A percentile compares a stretch with the other conserved stretches of the same genome.
These are phyloP conservation scores for Lactarius akahatsu DNA, from an alignment of 768 basidiomycete genomes.

Conservation along the genomic window DNA sequence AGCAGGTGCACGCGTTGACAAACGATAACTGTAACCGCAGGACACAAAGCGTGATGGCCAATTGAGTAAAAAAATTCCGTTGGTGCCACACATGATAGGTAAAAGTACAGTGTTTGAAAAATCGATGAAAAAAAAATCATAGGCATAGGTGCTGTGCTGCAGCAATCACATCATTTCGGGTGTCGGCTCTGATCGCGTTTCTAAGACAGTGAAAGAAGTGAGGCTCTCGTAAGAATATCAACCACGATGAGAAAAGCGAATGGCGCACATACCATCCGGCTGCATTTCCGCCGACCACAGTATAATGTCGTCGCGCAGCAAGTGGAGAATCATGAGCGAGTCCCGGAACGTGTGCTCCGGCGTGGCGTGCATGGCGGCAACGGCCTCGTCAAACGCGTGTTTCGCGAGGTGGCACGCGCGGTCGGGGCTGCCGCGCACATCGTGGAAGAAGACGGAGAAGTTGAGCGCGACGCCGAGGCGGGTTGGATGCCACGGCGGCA, in stretches of 20 bases:
- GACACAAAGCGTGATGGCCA: neutral
- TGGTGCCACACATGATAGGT: neutral
- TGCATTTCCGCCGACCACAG: conserved; percentile 80
- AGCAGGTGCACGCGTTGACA: neutral
- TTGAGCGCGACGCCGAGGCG: conserved; percentile 86
- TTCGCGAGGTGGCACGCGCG: conserved; percentile 87
- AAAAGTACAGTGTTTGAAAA: neutral
- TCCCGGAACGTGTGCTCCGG: conserved; percentile 61
- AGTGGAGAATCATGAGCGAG: conserved; percentile 80
- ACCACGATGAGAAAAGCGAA: neutral
- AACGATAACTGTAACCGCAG: neutral
- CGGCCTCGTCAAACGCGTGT: conserved; percentile 89
- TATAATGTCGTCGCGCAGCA: conserved; percentile 81
- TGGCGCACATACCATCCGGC: conserved; percentile 38
- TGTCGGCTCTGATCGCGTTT: conserved; percentile 8
- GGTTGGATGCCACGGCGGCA: conserved; percentile 81
- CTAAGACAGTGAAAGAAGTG: neutral
- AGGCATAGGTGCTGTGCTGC: neutral
- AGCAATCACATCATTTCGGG: neutral
- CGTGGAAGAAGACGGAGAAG: conserved; percentile 93
- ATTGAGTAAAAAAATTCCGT: neutral
- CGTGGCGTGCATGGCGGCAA: conserved; percentile 41
- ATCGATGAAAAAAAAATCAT: neutral
- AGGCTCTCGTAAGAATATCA: neutral
- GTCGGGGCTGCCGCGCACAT: conserved; percentile 82